Evolutionary conservation across 2,329 filamentous ascomycete species (phyloP).

Genomic region (Tolypocladium tropicale): DNA sequence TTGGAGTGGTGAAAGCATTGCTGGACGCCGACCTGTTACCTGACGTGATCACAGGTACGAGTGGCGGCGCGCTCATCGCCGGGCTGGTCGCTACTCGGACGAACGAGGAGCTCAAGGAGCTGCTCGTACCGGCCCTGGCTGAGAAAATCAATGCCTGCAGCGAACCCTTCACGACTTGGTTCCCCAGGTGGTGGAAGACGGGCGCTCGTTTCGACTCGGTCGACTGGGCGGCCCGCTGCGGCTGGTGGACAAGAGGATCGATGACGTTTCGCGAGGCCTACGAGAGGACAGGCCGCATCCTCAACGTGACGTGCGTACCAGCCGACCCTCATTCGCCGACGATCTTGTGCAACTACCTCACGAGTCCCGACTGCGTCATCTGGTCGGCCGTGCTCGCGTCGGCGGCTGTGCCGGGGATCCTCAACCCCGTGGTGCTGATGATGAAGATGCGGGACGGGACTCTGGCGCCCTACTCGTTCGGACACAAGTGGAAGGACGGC

Average conservation of each 20-base stretch:
- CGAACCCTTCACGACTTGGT: slow-evolving; percentile 67
- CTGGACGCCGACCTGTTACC: slow-evolving; percentile 79
- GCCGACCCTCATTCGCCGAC: slow-evolving; percentile 88
- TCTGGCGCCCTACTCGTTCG: slow-evolving; percentile 85
- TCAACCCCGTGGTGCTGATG: slow-evolving; percentile 89
- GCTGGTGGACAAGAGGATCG: slow-evolving; percentile 85
- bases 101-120: slow-evolving; percentile 75
- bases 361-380: slow-evolving; percentile 91
- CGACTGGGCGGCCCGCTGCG: slow-evolving; percentile 76
- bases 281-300: slow-evolving; percentile 81
- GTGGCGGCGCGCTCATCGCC: slow-evolving; percentile 83
- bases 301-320: slow-evolving; percentile 93
- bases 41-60: slow-evolving; percentile 93
- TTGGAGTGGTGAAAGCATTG: slow-evolving; percentile 82
- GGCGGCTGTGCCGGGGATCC: slow-evolving; percentile 87
- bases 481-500: slow-evolving; percentile 98
- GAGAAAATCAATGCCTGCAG: slow-evolving; percentile 75
- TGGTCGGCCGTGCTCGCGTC: slow-evolving; percentile 96
- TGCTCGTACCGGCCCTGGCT: slow-evolving; percentile 82
- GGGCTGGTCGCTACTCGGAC: slow-evolving; percentile 81
- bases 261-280: slow-evolving; percentile 95
- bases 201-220: slow-evolving; percentile 90
- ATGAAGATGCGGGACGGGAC: slow-evolving; percentile 74
- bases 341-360: slow-evolving; percentile 91
- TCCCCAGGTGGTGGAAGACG: slow-evolving; percentile 79